phyloP scores from a whole-genome alignment of 352 stramenopile species.

The Discostella stelligera region DNA sequence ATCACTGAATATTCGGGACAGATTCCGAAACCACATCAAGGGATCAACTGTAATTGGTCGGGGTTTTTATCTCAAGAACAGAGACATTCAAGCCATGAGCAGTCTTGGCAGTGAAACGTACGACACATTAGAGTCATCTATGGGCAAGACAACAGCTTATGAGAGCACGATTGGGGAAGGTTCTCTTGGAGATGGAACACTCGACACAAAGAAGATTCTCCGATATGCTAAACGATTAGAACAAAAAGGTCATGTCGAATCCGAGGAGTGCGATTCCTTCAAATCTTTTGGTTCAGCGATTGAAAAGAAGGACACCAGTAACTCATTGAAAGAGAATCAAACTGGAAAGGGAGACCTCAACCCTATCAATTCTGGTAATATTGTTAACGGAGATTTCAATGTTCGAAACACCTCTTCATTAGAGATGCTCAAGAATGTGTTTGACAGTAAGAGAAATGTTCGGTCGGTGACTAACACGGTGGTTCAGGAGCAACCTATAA shows the following conservation, averaged over 20 bases:
- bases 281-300: conserved; percentile 30
- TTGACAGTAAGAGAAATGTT: conserved; percentile 30
- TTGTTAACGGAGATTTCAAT: background rate
- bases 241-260: conserved; percentile 3
- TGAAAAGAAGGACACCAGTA: conserved; percentile 30
- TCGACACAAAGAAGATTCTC: conserved; percentile 44
- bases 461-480: background rate
- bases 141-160: conserved; percentile 21
- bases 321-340: conserved; percentile 47
- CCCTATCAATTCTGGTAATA: conserved; percentile 6
- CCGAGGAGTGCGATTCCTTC: conserved; percentile 11
- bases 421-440: conserved; percentile 31
- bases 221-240: conserved; percentile 39
- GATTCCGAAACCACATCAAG: background rate
- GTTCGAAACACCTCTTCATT: conserved; percentile 22
- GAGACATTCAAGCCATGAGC: conserved; percentile 37
- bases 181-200: conserved; percentile 32
- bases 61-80: conserved; percentile 25
- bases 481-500: conserved; percentile 13
- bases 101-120: conserved; percentile 37
- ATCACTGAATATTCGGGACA: background rate
- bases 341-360: background rate
- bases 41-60: conserved; percentile 9
- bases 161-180: conserved; percentile 25
- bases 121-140: conserved; percentile 21